Evolutionary conservation across 2,329 filamentous ascomycete species (phyloP), one percentile per base, ranked within the genome.

Genomic region (Rhytidhysteron rufulum): DNA sequence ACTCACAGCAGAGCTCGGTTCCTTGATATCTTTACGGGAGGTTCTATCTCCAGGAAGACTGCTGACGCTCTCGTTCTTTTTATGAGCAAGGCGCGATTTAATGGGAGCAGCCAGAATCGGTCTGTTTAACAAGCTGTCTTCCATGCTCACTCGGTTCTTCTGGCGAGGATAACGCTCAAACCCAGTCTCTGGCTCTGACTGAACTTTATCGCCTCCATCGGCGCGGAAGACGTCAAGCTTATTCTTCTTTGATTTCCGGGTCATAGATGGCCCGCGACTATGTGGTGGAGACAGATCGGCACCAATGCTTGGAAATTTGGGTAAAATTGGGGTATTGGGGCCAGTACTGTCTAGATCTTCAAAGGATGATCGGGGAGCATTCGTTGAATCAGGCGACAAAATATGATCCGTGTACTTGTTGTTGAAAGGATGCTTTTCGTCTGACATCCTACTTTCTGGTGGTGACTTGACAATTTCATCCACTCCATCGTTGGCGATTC

Each of bases 1-100:
- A 31, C 83, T 79, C 7, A 88, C 72, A 25, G 78, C 80, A 8
- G 78, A 79, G 29, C 59, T 54, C 4, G 64, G 59, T 29, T 72
- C 68, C 44, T 65, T 68, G 4, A 37, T 39, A 15, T 52, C 67
- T 72, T 70, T 33, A 31, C 56, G 45, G 40, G 45, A 44, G 29
- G 48, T 40, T 21, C 54, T 55, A 15, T 60, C 56, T 17, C 58
- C 60, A 8, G 48, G 44, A 17, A 65, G 44, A 39, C 59, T 65
- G 32, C 50, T 59, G 19, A 63, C 49, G 43, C 65, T 67, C 11
- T 72, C 56, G 31, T 60, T 65, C 34, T 61, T 66, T 36, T 59
- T 60, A 32, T 65, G 62, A 5, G 50, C 41, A 4, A 65, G 50
- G 3, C 65, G 47, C 21, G 50, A 51, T 44, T 60, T 65, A 3